Base-by-base conservation (phyloP, 1,284 basidiomycete genomes). In the Hypsizygus ulmarius region DNA sequence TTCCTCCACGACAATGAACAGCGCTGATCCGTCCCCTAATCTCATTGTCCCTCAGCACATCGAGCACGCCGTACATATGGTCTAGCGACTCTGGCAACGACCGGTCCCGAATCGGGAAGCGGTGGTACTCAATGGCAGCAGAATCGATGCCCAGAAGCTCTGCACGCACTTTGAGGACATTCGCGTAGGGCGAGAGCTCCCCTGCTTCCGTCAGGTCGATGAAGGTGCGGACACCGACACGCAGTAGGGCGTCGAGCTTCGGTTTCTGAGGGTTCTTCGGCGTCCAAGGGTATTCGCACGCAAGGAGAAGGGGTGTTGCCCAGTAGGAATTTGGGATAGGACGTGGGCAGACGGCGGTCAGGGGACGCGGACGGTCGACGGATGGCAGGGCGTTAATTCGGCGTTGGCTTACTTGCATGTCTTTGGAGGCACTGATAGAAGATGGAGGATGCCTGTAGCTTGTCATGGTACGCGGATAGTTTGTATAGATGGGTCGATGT, bases 281-380 rank as follows among this genome's bases (percentile, higher is more conserved):
- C 37, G 81, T 72, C 78, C 82, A 89, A 0, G 87, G 87, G 61
- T 89, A 89, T 62, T 90, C 86, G 74, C 84, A 87, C 0, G 84
- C 86, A 48, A 89, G 73, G 27, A 89, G 75, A 10, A 72, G 67
- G 0, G 80, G 74, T 0, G 85, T 87, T 0, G 85, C 86, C 87
- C 87, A 89, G 70, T 89, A 89, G 0, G 83, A 87, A 66, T 89
- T 89, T 10, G 84, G 84, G 59, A 89, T 81, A 18, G 86, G 86
- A 1, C 82, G 77, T 0, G 76, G 64, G 39, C 64, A 59, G 50
- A 54, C 49, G 36, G 64, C 59, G 34, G 56, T 63, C 12, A 66
- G 51, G 21, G 63, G 59, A 32, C 53, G 53, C 1, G 59, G 56
- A 38, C 58, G 51, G 38, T 58, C 51, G 28, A 51, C 48, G 32